Conservation (phyloP, 1,139 yeast species). For the Diutina catenulata region DNA sequence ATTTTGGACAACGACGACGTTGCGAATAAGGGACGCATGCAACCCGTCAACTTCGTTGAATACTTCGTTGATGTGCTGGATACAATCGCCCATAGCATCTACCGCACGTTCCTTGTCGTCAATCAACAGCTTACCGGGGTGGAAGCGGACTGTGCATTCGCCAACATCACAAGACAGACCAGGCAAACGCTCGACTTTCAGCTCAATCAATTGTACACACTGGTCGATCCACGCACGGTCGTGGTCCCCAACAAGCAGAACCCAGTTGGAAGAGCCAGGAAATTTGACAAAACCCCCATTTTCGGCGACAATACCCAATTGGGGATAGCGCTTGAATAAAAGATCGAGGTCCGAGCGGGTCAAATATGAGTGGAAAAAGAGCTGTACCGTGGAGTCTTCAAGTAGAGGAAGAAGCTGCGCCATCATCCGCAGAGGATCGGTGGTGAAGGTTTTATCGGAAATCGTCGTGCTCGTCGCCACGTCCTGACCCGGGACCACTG, state of each 20-base stretch:
- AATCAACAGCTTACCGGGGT: constrained; percentile 45
- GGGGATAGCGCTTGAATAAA: constrained; percentile 53
- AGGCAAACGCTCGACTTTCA: constrained; percentile 69
- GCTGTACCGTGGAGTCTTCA: not conserved
- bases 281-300: constrained; percentile 69
- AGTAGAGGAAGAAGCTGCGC: not conserved
- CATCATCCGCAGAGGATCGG: not conserved
- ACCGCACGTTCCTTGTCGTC: constrained; percentile 60
- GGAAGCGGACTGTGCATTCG: constrained; percentile 66
- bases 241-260: constrained; percentile 43
- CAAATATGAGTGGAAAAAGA: constrained; percentile 14
- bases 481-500: constrained; percentile 12
- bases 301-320: constrained; percentile 79
- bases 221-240: constrained; percentile 53
- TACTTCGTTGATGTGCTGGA: constrained; percentile 73
- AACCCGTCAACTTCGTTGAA: constrained; percentile 42
- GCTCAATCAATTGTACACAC: constrained; percentile 45
- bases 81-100: constrained; percentile 70
- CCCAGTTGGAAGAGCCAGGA: constrained; percentile 48
- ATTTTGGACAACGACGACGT: constrained; percentile 58
- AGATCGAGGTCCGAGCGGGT: constrained; percentile 55
- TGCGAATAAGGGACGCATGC: constrained; percentile 67
- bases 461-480: not conserved
- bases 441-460: not conserved
- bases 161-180: constrained; percentile 64